phyloP scores from a whole-genome alignment of 331 rosid species.

The Quercus lobata region DNA sequence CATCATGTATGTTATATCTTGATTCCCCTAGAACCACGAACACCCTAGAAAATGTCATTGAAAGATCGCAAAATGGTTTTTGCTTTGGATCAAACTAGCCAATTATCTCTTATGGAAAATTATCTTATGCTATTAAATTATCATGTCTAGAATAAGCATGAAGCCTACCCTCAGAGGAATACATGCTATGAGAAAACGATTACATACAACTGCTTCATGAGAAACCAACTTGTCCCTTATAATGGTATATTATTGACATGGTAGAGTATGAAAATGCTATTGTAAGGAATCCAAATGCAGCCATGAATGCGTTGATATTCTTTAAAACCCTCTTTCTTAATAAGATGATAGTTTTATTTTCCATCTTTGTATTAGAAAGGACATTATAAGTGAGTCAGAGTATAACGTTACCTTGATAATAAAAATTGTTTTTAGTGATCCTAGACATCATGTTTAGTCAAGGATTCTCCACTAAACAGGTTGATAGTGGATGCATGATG shows the following conservation, averaged over 20 bases:
- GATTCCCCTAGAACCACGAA: background rate
- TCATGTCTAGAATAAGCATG: too few species aligned
- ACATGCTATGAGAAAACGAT: too few species aligned
- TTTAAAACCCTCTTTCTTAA: too few species aligned
- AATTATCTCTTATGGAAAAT: too few species aligned
- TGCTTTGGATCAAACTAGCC: too few species aligned
- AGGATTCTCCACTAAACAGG: background rate
- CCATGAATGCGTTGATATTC: background rate
- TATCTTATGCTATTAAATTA: too few species aligned
- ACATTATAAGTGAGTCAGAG: background rate
- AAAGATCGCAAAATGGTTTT: too few species aligned
- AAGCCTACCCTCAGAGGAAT: too few species aligned
- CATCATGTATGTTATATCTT: background rate
- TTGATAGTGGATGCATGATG: slow-evolving; percentile 11
- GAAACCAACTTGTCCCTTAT: too few species aligned
- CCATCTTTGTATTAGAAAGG: background rate
- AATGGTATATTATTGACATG: background rate
- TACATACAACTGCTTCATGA: too few species aligned
- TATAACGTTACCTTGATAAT: background rate
- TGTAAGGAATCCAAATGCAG: background rate
- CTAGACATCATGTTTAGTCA: background rate
- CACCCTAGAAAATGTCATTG: background rate
- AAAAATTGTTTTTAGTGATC: background rate
- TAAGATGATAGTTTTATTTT: background rate
- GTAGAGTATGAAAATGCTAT: background rate